phyloP scores from a whole-genome alignment of 495 filamentous ascomycete species.

The Trichoderma erinaceum region DNA sequence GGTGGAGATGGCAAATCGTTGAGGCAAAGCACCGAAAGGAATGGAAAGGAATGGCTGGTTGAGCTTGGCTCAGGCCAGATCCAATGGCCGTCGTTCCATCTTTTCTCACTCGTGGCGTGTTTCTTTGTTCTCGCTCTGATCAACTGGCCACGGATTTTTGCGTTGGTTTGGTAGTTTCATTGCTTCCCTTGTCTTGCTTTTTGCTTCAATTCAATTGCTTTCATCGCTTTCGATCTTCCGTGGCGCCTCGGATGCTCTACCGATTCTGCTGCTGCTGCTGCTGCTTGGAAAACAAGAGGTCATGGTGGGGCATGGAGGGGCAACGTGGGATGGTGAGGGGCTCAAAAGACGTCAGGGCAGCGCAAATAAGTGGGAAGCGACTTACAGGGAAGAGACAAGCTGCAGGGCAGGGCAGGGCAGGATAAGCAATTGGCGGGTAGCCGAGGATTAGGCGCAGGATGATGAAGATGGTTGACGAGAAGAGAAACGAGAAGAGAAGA shows the following conservation, averaged over 20 bases:
- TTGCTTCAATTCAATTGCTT: neutral
- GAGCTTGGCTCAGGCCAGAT: too few relatives aligned
- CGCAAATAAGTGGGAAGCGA: neutral
- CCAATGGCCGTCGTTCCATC: too few relatives aligned
- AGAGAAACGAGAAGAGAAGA: neutral
- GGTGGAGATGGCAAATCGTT: conserved; percentile 9
- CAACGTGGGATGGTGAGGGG: conserved; percentile 10
- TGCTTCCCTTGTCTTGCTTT: neutral
- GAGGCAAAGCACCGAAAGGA: neutral
- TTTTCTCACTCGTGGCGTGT: too few relatives aligned
- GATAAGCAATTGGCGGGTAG: neutral
- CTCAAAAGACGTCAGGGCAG: neutral
- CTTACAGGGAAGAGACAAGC: neutral
- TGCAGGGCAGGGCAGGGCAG: neutral
- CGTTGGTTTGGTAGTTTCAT: neutral
- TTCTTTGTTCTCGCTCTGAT: too few relatives aligned
- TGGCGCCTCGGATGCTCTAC: neutral
- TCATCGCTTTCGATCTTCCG: neutral
- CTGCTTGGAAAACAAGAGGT: neutral
- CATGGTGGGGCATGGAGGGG: conserved; percentile 13
- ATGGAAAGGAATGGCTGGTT: too few relatives aligned
- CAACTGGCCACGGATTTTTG: too few relatives aligned
- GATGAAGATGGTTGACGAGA: neutral
- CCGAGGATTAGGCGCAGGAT: neutral
- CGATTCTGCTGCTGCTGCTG: neutral